phyloP scores from a whole-genome alignment of 768 basidiomycete species.

The Candolleomyces efflorescens region DNA sequence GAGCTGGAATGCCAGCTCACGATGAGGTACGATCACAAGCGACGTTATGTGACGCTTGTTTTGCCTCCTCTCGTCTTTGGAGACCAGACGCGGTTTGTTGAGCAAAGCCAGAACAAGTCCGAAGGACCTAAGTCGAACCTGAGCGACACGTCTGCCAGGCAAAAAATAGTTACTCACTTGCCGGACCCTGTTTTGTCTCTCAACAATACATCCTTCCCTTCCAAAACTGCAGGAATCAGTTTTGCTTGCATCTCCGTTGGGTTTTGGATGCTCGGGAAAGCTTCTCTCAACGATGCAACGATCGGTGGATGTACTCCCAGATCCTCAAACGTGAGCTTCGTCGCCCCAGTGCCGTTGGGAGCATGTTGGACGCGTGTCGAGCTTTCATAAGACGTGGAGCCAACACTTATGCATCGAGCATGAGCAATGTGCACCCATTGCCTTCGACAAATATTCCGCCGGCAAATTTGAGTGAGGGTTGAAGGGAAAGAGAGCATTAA shows the following conservation, averaged over 20 bases:
- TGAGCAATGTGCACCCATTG: neutral
- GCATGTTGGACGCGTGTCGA: neutral
- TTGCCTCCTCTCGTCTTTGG: conserved; percentile 15
- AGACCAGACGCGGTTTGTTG: conserved; percentile 42
- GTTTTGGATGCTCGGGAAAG: conserved; percentile 56
- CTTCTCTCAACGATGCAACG: conserved; percentile 43
- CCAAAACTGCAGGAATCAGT: conserved; percentile 59
- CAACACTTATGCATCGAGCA: conserved; percentile 14
- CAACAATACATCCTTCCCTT: conserved; percentile 56
- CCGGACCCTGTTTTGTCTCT: conserved; percentile 74
- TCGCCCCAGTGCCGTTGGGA: neutral
- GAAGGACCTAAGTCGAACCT: conserved; percentile 53
- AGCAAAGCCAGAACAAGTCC: conserved; percentile 64
- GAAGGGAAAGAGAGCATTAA: conserved; percentile 2
- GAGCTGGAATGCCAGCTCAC: conserved; percentile 67
- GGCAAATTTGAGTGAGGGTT: neutral
- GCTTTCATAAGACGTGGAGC: conserved; percentile 10
- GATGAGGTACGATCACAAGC: conserved; percentile 67
- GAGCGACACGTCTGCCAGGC: neutral
- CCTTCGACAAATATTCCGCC: neutral
- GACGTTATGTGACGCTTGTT: conserved; percentile 39
- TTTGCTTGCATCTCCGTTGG: conserved; percentile 58
- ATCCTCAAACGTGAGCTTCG: conserved; percentile 31
- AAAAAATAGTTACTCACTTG: conserved; percentile 48
- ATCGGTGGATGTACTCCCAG: conserved; percentile 51